Evolutionary conservation across 768 basidiomycete species (phyloP), one percentile per base, ranked within the genome.

Genomic region (Hortiboletus campestris): DNA sequence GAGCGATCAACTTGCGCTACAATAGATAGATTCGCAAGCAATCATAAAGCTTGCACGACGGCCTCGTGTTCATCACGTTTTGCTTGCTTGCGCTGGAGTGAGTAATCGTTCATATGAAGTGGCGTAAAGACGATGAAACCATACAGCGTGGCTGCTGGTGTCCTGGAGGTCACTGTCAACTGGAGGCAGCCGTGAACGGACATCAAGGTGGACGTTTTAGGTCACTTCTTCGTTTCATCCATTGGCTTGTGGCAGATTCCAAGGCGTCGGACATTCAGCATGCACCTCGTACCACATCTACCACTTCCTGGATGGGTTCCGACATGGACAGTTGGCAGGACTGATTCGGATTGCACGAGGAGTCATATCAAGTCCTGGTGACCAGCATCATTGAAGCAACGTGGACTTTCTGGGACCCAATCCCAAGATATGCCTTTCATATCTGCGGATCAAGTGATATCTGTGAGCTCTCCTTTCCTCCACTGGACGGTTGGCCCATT

Each of bases 11-110:
- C 51, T 51, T 50, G 34, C 49, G 46, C 62, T 46, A 47, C 49
- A 54, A 59, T 53, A 34, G 61, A 56, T 60, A 38, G 60, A 61
- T 71, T 60, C 62, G 57, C 62, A 58, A 54, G 56, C 51, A 46
- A 65, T 67, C 59, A 61, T 57, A 65, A 56, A 60, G 54, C 60
- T 53, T 59, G 61, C 60, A 60, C 42, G 61, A 50, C 49, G 31
- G 61, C 70, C 71, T 71, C 70, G 56, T 73, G 70, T 49, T 59
- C 8, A 46, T 62, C 70, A 71, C 72, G 70, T 70, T 73, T 57
- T 60, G 63, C 66, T 67, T 68, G 67, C 66, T 61, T 60, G 60
- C 14, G 66, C 55, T 60, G 54, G 46, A 49, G 56, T 50, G 56
- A 65, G 70, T 72, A 70, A 70, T 64, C n/a, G 55, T 57, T 62